phyloP scores from a whole-genome alignment of 208 protist genomes.

The Plasmodiophora brassicae region DNA sequence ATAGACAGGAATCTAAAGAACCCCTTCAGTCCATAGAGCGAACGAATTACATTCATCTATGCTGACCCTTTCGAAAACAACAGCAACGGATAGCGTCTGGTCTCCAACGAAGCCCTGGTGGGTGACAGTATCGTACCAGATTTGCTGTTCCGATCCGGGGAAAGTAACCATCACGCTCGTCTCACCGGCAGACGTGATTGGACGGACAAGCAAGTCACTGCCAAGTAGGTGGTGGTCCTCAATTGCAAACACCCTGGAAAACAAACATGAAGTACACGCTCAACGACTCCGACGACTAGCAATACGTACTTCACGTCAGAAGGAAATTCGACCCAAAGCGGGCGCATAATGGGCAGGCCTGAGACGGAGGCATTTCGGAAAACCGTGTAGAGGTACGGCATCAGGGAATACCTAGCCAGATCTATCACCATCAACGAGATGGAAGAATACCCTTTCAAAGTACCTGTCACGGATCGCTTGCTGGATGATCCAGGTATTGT shows the following conservation, averaged over 20 bases:
- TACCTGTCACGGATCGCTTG: slow-evolving; percentile 49
- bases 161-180: slow-evolving; percentile 66
- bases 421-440: not conserved
- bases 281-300: slow-evolving; percentile 49
- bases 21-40: not conserved
- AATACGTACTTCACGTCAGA: slow-evolving; percentile 60
- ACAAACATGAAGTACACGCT: not conserved
- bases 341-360: slow-evolving; percentile 79
- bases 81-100: slow-evolving; percentile 55
- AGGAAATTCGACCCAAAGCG: slow-evolving; percentile 88
- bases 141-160: slow-evolving; percentile 55
- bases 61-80: slow-evolving; percentile 60
- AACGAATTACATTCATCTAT: not conserved
- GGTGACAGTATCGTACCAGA: slow-evolving; percentile 71
- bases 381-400: slow-evolving; percentile 92
- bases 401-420: slow-evolving; percentile 58
- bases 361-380: slow-evolving; percentile 74
- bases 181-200: slow-evolving; percentile 65
- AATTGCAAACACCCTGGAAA: slow-evolving; percentile 46
- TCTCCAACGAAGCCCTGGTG: slow-evolving; percentile 53
- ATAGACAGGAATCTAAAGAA: slow-evolving; percentile 77
- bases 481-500: slow-evolving; percentile 46
- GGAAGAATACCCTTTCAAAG: not conserved
- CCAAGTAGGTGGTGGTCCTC: slow-evolving; percentile 83
- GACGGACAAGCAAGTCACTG: slow-evolving; percentile 73